These are phyloP conservation scores for Cyberlindnera maclurae DNA, from an alignment of 805 yeast species.

Conservation along the genomic window DNA sequence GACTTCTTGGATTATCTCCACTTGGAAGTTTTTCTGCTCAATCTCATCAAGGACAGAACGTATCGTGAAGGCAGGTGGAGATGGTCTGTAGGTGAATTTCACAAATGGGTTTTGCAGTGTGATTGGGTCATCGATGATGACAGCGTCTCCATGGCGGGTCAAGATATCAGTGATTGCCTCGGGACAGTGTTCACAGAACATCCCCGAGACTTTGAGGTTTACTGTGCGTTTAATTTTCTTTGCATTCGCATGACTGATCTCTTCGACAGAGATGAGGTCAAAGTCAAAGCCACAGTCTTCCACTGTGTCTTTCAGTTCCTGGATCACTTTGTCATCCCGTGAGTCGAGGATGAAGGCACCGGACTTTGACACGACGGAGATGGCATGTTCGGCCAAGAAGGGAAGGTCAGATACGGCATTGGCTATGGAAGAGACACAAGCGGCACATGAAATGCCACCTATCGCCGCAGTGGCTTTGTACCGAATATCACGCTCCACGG, in stretches of 20 bases:
- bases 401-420: slow-evolving; percentile 39
- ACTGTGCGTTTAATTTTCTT: slow-evolving; percentile 48
- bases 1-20: slow-evolving; percentile 45
- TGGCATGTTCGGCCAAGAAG: slow-evolving; percentile 45
- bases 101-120: slow-evolving; percentile 50
- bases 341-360: slow-evolving; percentile 54
- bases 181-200: slow-evolving; percentile 71
- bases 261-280: slow-evolving; percentile 36
- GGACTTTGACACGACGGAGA: slow-evolving; percentile 53
- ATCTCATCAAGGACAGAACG: slow-evolving; percentile 47
- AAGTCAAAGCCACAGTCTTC: slow-evolving; percentile 67
- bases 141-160: slow-evolving; percentile 46
- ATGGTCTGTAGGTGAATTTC: slow-evolving; percentile 59
- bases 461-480: slow-evolving; percentile 52
- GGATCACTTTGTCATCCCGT: slow-evolving; percentile 28
- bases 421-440: slow-evolving; percentile 55
- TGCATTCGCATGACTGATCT: slow-evolving; percentile 40
- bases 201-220: slow-evolving; percentile 50
- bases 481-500: slow-evolving; percentile 42
- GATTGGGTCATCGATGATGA: slow-evolving; percentile 48
- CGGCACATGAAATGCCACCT: slow-evolving; percentile 72
- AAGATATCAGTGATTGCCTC: slow-evolving; percentile 43
- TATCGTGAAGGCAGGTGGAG: slow-evolving; percentile 44
- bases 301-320: slow-evolving; percentile 39
- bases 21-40: slow-evolving; percentile 41